A percentile compares a stretch with the other conserved stretches of the same genome.
Evolutionary conservation across 2,329 filamentous ascomycete species (phyloP).

Genomic region (Acarospora socialis): DNA sequence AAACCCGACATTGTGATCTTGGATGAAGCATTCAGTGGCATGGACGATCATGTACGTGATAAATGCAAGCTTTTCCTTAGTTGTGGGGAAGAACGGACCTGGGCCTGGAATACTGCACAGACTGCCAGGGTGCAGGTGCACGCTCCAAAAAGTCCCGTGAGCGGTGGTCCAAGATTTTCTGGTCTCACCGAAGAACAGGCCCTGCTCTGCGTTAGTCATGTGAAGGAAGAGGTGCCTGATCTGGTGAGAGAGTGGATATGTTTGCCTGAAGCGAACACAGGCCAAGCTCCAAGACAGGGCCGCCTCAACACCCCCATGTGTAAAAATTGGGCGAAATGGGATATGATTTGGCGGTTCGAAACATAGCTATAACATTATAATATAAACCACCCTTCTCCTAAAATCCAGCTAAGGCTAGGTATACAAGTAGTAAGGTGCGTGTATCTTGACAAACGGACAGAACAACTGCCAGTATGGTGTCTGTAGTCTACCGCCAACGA

Average conservation of each 20-base stretch:
- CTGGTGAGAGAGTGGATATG: constrained; percentile 75
- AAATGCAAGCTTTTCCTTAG: constrained; percentile 74
- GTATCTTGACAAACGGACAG: too few relatives aligned
- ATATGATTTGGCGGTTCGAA: too few relatives aligned
- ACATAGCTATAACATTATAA: too few relatives aligned
- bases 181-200: constrained; percentile 62
- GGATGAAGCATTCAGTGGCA: constrained; percentile 78
- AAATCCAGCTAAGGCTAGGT: too few relatives aligned
- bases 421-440: too few relatives aligned
- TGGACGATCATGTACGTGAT: constrained; percentile 69
- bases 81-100: constrained; percentile 41
- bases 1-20: constrained; percentile 68
- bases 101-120: constrained; percentile 15
- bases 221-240: constrained; percentile 77
- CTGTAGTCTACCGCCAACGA: too few relatives aligned
- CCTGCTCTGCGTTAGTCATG: constrained; percentile 81
- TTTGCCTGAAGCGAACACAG: constrained; percentile 60
- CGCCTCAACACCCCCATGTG: too few relatives aligned
- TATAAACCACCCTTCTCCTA: too few relatives aligned
- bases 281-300: too few relatives aligned
- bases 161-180: constrained; percentile 28
- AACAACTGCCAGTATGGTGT: too few relatives aligned
- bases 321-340: too few relatives aligned
- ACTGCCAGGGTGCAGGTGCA: constrained; percentile 5
- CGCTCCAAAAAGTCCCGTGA: constrained; percentile 13